A percentile compares a stretch with the other conserved stretches of the same genome.
Evolutionary conservation across 169 alveolate genomes (phyloP).

Genomic region (Plasmodium vinckei): DNA sequence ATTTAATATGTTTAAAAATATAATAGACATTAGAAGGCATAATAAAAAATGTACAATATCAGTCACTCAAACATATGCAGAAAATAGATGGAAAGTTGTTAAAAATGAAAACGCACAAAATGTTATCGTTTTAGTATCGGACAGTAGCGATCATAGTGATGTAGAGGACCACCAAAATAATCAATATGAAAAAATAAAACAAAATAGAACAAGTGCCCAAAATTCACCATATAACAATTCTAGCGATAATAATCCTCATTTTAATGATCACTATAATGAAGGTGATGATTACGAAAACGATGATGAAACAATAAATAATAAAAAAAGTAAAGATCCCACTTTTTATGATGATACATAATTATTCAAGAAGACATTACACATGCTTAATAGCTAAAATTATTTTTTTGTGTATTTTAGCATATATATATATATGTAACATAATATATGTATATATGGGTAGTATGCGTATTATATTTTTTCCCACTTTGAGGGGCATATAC

Average conservation of each 20-base stretch:
- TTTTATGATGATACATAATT: slow-evolving; percentile 33
- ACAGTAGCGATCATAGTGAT: slow-evolving; percentile 13
- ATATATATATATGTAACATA: not conserved
- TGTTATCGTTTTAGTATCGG: slow-evolving; percentile 24
- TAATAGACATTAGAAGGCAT: slow-evolving; percentile 49
- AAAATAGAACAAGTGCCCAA: not conserved
- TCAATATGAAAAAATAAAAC: not conserved
- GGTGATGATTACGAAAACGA: slow-evolving; percentile 1
- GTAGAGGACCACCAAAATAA: not conserved
- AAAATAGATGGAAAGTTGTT: slow-evolving; percentile 57
- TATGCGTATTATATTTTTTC: no score
- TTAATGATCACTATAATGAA: not conserved
- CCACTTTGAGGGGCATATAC: no score
- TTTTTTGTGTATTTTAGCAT: no score
- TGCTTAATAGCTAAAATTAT: no score
- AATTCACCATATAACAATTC: not conserved
- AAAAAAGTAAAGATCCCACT: not conserved
- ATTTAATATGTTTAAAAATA: slow-evolving; percentile 27
- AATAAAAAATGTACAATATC: slow-evolving; percentile 31
- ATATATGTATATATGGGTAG: not conserved
- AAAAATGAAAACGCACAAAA: slow-evolving; percentile 3
- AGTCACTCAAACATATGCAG: slow-evolving; percentile 29
- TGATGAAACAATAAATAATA: not conserved
- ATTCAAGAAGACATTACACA: not conserved
- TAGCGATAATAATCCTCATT: not conserved